These are phyloP conservation scores for Exidia glandulosa DNA, from an alignment of 768 basidiomycete species.

Conservation along the genomic window DNA sequence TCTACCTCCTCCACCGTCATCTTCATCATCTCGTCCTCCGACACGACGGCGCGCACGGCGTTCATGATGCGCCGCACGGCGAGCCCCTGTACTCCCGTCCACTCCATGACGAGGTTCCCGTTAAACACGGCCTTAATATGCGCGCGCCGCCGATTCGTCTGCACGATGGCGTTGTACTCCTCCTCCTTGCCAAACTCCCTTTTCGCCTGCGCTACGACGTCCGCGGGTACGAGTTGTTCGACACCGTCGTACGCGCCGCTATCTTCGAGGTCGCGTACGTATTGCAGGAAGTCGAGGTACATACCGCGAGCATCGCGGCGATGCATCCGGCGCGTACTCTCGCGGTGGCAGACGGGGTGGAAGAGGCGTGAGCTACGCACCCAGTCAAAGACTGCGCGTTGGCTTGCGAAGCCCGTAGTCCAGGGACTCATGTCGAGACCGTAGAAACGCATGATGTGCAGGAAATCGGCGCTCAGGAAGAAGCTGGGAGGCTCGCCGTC, in stretches of 20 bases:
- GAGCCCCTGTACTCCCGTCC: slow-evolving; percentile 37
- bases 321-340: slow-evolving; percentile 27
- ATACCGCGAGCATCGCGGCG: slow-evolving; percentile 38
- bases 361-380: slow-evolving; percentile 43
- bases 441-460: slow-evolving; percentile 43
- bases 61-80: slow-evolving; percentile 44
- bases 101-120: slow-evolving; percentile 41
- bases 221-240: neutral
- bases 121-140: slow-evolving; percentile 36
- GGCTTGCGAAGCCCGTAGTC: slow-evolving; percentile 42
- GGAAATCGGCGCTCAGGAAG: slow-evolving; percentile 37
- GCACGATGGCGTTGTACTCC: slow-evolving; percentile 30
- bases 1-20: slow-evolving; percentile 1
- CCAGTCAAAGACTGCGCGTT: slow-evolving; percentile 48
- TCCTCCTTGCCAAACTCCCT: slow-evolving; percentile 39
- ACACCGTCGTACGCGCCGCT: neutral
- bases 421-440: slow-evolving; percentile 44
- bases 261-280: slow-evolving; percentile 25
- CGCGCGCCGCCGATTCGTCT: slow-evolving; percentile 16
- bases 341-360: slow-evolving; percentile 26
- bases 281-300: slow-evolving; percentile 48
- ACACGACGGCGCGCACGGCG: slow-evolving; percentile 32
- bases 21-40: slow-evolving; percentile 30
- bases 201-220: slow-evolving; percentile 34
- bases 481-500: slow-evolving; percentile 28